Percentiles rank a stretch among this genome's conserved stretches.
phyloP scores from a whole-genome alignment of 2,329 filamentous ascomycete genomes.

The Didymella pomorum region DNA sequence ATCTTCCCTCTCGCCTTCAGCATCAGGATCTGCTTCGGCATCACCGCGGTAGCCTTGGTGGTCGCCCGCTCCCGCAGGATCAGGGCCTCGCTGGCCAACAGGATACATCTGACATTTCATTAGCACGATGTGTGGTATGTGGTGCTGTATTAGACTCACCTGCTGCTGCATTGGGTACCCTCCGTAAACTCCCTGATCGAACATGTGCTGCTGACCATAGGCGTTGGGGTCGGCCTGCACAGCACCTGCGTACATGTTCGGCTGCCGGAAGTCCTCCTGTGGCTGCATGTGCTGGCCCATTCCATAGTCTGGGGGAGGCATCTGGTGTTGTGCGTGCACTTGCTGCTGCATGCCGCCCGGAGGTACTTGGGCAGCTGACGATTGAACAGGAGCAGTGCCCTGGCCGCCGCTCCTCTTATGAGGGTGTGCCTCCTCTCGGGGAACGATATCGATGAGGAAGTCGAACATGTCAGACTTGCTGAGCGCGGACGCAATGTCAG shows the following conservation, averaged over 20 bases:
- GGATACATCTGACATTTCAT: constrained; percentile 47
- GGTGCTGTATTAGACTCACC: constrained; percentile 59
- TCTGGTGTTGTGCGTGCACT: constrained; percentile 59
- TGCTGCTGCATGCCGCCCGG: constrained; percentile 52
- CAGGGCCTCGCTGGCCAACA: constrained; percentile 50
- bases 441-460: constrained; percentile 98
- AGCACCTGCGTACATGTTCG: constrained; percentile 81
- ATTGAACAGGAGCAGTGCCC: constrained; percentile 50
- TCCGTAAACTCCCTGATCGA: constrained; percentile 83
- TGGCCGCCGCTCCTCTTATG: constrained; percentile 70
- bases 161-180: constrained; percentile 83
- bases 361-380: constrained; percentile 52
- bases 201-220: constrained; percentile 85
- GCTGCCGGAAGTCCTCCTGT: constrained; percentile 75
- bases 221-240: constrained; percentile 76
- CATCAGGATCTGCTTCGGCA: constrained; percentile 49
- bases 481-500: constrained; percentile 93
- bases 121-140: not conserved
- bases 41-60: constrained; percentile 51
- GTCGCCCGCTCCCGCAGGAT: constrained; percentile 48
- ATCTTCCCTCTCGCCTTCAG: constrained; percentile 52
- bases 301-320: constrained; percentile 65
- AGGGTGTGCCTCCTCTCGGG: constrained; percentile 87
- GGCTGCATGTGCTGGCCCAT: constrained; percentile 66
- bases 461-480: constrained; percentile 99